Evolutionary conservation across 1,139 yeast species (phyloP).

Genomic region (Saccharomyces hybrid): DNA sequence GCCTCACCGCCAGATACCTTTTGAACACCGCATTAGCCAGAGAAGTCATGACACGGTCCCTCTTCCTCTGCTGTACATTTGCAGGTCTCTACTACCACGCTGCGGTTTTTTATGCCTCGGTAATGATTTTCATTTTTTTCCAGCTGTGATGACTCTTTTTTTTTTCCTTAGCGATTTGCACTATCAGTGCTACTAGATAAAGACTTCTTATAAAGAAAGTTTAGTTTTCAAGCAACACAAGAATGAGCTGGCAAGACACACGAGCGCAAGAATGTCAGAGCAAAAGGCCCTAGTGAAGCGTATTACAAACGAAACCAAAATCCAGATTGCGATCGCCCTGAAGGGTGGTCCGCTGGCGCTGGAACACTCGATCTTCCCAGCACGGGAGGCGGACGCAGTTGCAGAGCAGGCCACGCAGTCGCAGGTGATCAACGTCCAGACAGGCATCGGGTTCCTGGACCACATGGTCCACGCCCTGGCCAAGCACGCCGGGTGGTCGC

Average conservation of each 20-base stretch:
- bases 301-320: conserved; percentile 86
- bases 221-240: not conserved
- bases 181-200: not conserved
- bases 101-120: not conserved
- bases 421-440: conserved; percentile 71
- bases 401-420: conserved; percentile 43
- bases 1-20: not conserved
- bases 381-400: conserved; percentile 37
- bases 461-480: conserved; percentile 97
- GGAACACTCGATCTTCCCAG: conserved; percentile 43
- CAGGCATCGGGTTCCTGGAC: conserved; percentile 92
- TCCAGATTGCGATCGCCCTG: conserved; percentile 73
- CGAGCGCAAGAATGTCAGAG: conserved; percentile 11
- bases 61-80: not conserved
- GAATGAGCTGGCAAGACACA: not conserved
- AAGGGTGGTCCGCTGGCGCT: conserved; percentile 74
- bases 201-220: not conserved
- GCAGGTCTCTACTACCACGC: not conserved
- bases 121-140: not conserved
- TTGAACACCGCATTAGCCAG: not conserved
- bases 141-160: not conserved
- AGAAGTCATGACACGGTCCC: not conserved
- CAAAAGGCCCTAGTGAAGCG: conserved; percentile 55
- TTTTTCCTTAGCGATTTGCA: not conserved
- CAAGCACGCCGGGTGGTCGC: conserved; percentile 94